Evolutionary conservation across 164 flowering plant genomes (phyloP), one percentile per base, ranked within the genome.

Genomic region (Vitis rotundifolia): DNA sequence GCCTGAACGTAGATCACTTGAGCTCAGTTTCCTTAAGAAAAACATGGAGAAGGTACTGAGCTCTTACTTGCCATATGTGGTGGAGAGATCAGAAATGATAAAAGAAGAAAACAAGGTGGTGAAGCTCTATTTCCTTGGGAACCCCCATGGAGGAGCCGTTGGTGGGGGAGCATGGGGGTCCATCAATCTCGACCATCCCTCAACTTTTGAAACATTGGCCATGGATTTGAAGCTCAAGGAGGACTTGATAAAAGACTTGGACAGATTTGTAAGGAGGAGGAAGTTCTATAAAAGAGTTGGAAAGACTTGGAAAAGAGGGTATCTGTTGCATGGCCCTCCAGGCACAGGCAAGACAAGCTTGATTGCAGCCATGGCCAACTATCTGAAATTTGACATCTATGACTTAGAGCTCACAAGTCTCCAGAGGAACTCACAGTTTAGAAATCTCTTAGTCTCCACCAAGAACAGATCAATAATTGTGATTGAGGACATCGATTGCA

Each of bases 181-280:
- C 7, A 50, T 61, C 1, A 63, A 53, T 14, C 76, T 81, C 2
- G 66, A 74, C 2, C 80, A 79, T 68, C 82, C 79, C 49, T 53
- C 78, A 1, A 79, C 80, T 4, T 82, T 82, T 29, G 81, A 75
- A n/a, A 82, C 70, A 16, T 14, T 79, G 44, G 81, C 85, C 9
- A 77, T 82, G 81, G 81, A 82, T 61, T 65, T 77, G 5, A 55
- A 28, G 11, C 44, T 64, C 5, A 82, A 82, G 71, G 53, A 71
- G 67, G 68, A 18, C 53, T 13, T 79, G 19, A 71, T 77, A 1
- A 79, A 75, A 47, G 85, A 82, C 61, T 66, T 82, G 67, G 80
- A 79, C 16, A 75, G 77, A 54, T 79, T 82, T 44, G 63, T 79
- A 69, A 77, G 19, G 75, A 68, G 80, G 55, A 64, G 47, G 28